These are phyloP conservation scores for Wickerhamomyces strasburgensis DNA, from an alignment of 805 yeast species.

Conservation along the genomic window DNA sequence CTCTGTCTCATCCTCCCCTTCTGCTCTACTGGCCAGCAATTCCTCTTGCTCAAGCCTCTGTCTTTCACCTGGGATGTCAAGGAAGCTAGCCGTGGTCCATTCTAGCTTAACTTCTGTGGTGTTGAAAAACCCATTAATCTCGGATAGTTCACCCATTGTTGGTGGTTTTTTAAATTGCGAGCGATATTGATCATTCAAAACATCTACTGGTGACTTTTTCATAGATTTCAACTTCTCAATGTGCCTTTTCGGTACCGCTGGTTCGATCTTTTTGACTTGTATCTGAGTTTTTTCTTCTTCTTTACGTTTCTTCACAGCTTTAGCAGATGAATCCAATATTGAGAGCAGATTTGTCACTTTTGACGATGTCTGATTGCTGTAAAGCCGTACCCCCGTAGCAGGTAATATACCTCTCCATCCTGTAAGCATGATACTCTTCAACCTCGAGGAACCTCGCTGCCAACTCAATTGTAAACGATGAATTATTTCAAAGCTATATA, in stretches of 20 bases:
- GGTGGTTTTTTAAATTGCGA: constrained; percentile 16
- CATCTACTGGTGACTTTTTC: constrained; percentile 6
- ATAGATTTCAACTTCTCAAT: neutral
- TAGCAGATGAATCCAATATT: too few species aligned
- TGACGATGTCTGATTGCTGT: too few species aligned
- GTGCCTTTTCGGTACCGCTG: neutral
- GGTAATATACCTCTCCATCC: too few species aligned
- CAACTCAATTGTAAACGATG: too few species aligned
- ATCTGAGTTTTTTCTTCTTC: too few species aligned
- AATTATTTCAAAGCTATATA: too few species aligned
- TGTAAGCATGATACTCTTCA: too few species aligned
- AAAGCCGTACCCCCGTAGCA: too few species aligned
- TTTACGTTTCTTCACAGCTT: too few species aligned
- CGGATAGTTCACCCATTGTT: constrained; percentile 18
- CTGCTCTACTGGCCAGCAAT: constrained; percentile 8
- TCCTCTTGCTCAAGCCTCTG: constrained; percentile 22
- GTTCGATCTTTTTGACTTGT: neutral
- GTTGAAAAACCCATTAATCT: constrained; percentile 40
- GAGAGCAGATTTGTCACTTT: too few species aligned
- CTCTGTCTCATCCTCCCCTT: constrained; percentile 10
- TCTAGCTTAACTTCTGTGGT: constrained; percentile 43
- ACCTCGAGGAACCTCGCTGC: too few species aligned
- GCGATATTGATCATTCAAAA: constrained; percentile 17
- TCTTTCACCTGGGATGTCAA: constrained; percentile 54
- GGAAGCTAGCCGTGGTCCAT: constrained; percentile 53